phyloP scores from a whole-genome alignment of 139 green algal species.

The Nannochloris sp. region DNA sequence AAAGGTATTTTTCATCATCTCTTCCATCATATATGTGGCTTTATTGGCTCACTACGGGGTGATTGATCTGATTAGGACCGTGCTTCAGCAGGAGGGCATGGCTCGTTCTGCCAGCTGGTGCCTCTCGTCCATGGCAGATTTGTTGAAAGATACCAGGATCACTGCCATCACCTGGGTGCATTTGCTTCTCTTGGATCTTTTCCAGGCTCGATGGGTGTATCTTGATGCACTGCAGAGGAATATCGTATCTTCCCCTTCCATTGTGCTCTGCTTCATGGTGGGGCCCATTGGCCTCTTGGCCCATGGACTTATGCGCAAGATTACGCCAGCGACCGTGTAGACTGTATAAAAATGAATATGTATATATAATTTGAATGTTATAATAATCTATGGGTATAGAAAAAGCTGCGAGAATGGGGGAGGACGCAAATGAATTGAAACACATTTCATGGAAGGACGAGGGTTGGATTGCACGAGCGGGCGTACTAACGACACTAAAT shows the following conservation, averaged over 20 bases:
- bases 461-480: constrained; percentile 28
- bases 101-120: constrained; percentile 5
- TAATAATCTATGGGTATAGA: too few species aligned
- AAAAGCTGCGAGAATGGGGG: too few species aligned
- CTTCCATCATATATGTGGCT: constrained; percentile 18
- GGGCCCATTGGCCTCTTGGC: constrained; percentile 68
- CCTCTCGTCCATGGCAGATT: constrained; percentile 27
- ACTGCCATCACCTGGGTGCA: constrained; percentile 65
- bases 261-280: constrained; percentile 86
- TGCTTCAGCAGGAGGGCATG: background rate
- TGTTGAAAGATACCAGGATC: constrained; percentile 27
- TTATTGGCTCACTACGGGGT: constrained; percentile 6
- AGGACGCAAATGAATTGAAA: background rate
- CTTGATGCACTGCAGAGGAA: constrained; percentile 51
- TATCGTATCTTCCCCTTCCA: constrained; percentile 50
- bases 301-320: constrained; percentile 28
- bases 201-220: constrained; percentile 61
- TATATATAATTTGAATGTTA: too few species aligned
- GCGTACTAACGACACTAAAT: constrained; percentile 34
- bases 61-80: constrained; percentile 11
- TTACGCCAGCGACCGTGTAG: too few species aligned
- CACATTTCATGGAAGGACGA: constrained; percentile 38
- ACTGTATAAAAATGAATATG: too few species aligned
- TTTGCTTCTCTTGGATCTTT: constrained; percentile 72
- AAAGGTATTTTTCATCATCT: constrained; percentile 2